Evolutionary conservation across 805 yeast species (phyloP), one percentile per base, ranked within the genome.

Genomic region (Tetrapisispora namnaoensis): DNA sequence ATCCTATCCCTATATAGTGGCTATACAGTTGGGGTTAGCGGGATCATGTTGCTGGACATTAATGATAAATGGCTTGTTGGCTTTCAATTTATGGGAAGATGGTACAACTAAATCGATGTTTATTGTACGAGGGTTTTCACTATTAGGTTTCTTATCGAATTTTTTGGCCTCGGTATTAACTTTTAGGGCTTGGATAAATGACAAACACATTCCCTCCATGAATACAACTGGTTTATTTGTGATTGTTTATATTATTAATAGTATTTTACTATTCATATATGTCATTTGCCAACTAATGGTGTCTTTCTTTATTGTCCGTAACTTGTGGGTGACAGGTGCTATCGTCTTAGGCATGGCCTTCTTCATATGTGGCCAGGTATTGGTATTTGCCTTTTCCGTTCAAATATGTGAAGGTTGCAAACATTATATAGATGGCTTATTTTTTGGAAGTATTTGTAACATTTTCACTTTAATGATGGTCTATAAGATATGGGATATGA

Each of bases 401-500:
- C 58, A 63, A 18, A 80, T 91, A 39, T 91, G 99, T 67, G 68
- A 70, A 35, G 75, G 80, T 20, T 78, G 84, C 43, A 78, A 82
- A 37, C 99, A 93, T 67, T 93, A 91, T 63, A 74, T 88, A 21
- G 99, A 91, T 61, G 98, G 98, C 1, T 66, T 88, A 30, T 83
- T 91, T 60, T 87, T 90, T 60, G 93, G 88, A 32, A 77, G 93
- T 24, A 59, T 88, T 35, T 78, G 95, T 61, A 87, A 87, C 62
- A 62, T 88, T 45, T 84, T 88, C 59, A 76, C 95, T 4, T 70
- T 85, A 48, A 89, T 93, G 95, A 91, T 93, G 98, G 74, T 91
- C 46, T 91, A 89, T 72, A 90, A 93, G 68, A 87, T 81, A 57
- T 91, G 98, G 96, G 97, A 90, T 61, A 88, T 90, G 77, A 83